Percentiles rank a stretch among this genome's conserved stretches.
Evolutionary conservation across 2,329 filamentous ascomycete genomes (phyloP).

Genomic region (Reticulascus tulasneorum): DNA sequence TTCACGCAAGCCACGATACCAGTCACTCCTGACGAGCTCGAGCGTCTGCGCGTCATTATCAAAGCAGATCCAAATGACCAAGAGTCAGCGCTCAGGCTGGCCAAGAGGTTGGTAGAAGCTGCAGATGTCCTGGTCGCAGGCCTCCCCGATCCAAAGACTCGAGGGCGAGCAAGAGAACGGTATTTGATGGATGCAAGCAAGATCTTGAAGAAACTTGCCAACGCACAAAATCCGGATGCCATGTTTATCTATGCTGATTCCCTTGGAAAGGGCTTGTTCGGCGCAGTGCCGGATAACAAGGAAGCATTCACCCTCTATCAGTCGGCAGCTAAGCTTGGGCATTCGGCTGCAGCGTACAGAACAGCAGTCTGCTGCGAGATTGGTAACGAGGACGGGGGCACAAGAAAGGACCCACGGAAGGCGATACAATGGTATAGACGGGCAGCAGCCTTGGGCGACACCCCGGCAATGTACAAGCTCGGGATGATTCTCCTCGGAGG

Average conservation of each 20-base stretch:
- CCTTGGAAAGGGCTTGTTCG: constrained; percentile 76
- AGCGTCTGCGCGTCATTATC: constrained; percentile 65
- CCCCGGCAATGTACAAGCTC: constrained; percentile 96
- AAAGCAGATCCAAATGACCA: constrained; percentile 71
- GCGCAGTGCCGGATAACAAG: constrained; percentile 76
- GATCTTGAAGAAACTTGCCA: constrained; percentile 81
- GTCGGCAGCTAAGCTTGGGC: constrained; percentile 84
- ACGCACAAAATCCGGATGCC: constrained; percentile 70
- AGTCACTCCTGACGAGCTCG: constrained; percentile 75
- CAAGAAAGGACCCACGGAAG: constrained; percentile 83
- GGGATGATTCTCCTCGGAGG: constrained; percentile 95
- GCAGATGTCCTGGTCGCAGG: constrained; percentile 66
- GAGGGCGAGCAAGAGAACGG: constrained; percentile 72
- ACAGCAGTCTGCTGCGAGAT: constrained; percentile 98
- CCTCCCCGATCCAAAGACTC: constrained; percentile 65
- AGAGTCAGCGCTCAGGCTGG: constrained; percentile 66
- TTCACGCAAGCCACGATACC: constrained; percentile 32
- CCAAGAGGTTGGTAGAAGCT: constrained; percentile 83
- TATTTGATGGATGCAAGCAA: constrained; percentile 87
- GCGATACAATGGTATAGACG: constrained; percentile 98
- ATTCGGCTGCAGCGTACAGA: constrained; percentile 83
- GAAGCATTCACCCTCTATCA: constrained; percentile 94
- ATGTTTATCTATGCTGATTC: constrained; percentile 94
- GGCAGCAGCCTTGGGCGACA: constrained; percentile 83
- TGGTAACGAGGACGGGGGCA: constrained; percentile 89